Conservation (phyloP, 768 basidiomycete genomes). For the Tephrocybe sp. region DNA sequence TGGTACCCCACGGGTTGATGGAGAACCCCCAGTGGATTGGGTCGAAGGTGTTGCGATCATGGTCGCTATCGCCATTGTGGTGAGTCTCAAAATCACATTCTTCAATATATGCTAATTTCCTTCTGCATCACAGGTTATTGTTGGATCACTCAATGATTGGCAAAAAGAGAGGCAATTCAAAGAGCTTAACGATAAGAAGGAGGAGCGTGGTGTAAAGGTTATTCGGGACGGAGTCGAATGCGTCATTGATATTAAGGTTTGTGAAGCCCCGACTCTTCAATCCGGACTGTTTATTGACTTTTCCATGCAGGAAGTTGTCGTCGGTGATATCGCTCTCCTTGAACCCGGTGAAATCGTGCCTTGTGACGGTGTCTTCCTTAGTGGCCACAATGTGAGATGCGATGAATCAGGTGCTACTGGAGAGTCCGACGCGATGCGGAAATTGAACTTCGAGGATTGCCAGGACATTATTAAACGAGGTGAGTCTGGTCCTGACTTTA, state of each 20-base stretch:
- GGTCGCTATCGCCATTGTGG: slow-evolving; percentile 73
- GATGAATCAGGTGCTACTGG: slow-evolving; percentile 97
- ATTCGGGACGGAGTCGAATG: slow-evolving; percentile 71
- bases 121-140: slow-evolving; percentile 56
- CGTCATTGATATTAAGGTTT: slow-evolving; percentile 79
- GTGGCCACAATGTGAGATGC: slow-evolving; percentile 91
- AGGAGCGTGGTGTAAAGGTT: slow-evolving; percentile 87
- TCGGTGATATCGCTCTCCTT: slow-evolving; percentile 88
- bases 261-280: slow-evolving; percentile 8
- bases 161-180: slow-evolving; percentile 98
- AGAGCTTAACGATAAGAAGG: slow-evolving; percentile 89
- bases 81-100: slow-evolving; percentile 31
- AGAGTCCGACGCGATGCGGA: slow-evolving; percentile 94
- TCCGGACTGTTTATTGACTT: slow-evolving; percentile 14
- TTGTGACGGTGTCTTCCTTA: slow-evolving; percentile 92
- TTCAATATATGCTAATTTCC: slow-evolving; percentile 10
- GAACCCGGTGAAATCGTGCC: slow-evolving; percentile 97
- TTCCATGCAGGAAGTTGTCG: slow-evolving; percentile 74
- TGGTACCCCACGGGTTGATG: slow-evolving; percentile 58
- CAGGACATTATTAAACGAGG: slow-evolving; percentile 43
- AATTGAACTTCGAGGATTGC: slow-evolving; percentile 77
- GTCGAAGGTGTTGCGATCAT: slow-evolving; percentile 91
- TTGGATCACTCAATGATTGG: slow-evolving; percentile 97
- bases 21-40: slow-evolving; percentile 89
- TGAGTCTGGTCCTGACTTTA: background rate